phyloP scores from a whole-genome alignment of 345 rosid genomes.

The Rhodomyrtus tomentosa region DNA sequence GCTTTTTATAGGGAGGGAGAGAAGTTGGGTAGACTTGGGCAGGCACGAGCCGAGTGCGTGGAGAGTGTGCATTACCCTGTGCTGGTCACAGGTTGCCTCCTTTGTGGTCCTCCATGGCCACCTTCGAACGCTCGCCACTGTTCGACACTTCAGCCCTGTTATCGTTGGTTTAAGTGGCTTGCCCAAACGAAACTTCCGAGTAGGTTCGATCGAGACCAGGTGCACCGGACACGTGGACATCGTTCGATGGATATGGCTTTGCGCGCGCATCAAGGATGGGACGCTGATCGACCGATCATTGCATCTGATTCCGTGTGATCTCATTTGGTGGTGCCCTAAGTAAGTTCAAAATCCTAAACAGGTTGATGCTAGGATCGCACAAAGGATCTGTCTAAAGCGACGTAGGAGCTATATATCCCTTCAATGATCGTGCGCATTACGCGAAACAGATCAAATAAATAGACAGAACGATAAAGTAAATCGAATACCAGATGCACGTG shows the following conservation, averaged over 20 bases:
- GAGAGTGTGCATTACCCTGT: not conserved
- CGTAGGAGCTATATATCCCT: not conserved
- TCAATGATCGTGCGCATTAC: no score
- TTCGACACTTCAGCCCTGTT: not conserved
- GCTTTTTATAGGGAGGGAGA: not conserved
- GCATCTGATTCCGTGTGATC: not conserved
- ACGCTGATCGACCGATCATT: rapidly evolving
- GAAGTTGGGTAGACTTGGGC: not conserved
- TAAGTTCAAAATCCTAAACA: not conserved
- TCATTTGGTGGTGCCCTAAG: not conserved
- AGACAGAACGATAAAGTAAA: no score
- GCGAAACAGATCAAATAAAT: no score
- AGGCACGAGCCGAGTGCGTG: not conserved
- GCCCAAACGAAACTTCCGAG: not conserved
- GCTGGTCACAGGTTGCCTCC: not conserved
- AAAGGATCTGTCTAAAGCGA: not conserved
- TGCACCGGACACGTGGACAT: not conserved
- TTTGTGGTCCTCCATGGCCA: not conserved
- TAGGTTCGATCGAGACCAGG: not conserved
- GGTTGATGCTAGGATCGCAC: not conserved
- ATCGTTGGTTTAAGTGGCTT: not conserved
- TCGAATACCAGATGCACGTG: no score
- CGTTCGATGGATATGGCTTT: not conserved
- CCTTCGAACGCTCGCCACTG: not conserved
- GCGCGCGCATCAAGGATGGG: not conserved